Conservation (phyloP, 805 yeast species). For the Candida xiaguanensis region DNA sequence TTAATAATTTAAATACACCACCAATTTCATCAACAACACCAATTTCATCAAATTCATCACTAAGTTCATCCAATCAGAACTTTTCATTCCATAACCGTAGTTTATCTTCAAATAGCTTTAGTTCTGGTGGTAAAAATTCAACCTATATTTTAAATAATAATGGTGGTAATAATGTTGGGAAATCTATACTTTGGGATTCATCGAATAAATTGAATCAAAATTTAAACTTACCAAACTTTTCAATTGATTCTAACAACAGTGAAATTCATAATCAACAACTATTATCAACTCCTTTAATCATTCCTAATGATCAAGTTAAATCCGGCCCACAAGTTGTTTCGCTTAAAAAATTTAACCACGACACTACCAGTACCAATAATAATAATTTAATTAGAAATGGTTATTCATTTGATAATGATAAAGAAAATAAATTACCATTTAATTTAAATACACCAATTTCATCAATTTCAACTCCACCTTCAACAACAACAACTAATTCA, state of each 20-base stretch:
- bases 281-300: constrained; percentile 7
- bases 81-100: constrained; percentile 7
- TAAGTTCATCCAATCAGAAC: neutral
- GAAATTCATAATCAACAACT: neutral
- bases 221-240: constrained; percentile 26
- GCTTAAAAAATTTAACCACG: constrained; percentile 2
- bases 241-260: constrained; percentile 14
- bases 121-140: neutral
- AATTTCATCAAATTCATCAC: constrained; percentile 5
- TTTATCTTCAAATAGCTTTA: constrained; percentile 5
- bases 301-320: constrained; percentile 5
- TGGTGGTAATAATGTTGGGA: constrained; percentile 4
- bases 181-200: constrained; percentile 28
- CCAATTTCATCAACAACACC: constrained; percentile 8
- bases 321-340: neutral
- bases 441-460: constrained; percentile 6
- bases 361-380: constrained; percentile 1
- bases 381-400: too few relatives aligned
- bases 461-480: constrained; percentile 7
- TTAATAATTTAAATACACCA: constrained; percentile 7
- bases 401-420: constrained; percentile 6
- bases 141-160: neutral
- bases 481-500: neutral
- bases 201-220: constrained; percentile 22
- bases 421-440: constrained; percentile 5